These are phyloP conservation scores for Kentomonas sorsogonicus DNA, from an alignment of 208 protist species.

Conservation along the genomic window DNA sequence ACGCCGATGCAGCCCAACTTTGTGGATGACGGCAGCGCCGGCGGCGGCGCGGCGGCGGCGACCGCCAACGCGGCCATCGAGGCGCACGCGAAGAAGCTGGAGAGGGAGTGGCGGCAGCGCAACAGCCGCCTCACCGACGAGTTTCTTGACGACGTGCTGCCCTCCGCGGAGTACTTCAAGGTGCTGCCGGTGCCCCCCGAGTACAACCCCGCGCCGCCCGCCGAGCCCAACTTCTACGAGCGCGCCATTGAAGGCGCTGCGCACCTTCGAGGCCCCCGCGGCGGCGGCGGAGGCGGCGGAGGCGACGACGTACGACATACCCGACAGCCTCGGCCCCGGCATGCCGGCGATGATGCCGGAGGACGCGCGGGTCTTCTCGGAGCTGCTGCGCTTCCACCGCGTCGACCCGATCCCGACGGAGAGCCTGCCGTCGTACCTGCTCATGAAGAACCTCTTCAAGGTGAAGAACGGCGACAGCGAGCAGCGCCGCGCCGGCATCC, in stretches of 20 bases:
- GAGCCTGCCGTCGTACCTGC: conserved; percentile 91
- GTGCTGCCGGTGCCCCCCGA: conserved; percentile 63
- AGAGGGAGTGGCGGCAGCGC: conserved; percentile 77
- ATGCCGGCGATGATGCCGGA: conserved; percentile 96
- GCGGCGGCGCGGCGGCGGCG: conserved; percentile 35
- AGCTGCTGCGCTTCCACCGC: conserved; percentile 91
- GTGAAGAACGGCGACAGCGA: conserved; percentile 99
- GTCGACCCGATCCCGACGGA: conserved; percentile 84
- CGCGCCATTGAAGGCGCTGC: conserved; percentile 59
- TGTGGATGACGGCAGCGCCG: conserved; percentile 14
- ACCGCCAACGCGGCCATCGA: conserved; percentile 70
- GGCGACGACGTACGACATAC: conserved; percentile 70
- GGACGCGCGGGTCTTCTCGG: conserved; percentile 95
- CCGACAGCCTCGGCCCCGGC: conserved; percentile 75
- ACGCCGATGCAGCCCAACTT: conserved; percentile 84
- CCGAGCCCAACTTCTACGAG: conserved; percentile 90
- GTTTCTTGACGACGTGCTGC: conserved; percentile 66
- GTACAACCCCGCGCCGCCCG: conserved; percentile 70
- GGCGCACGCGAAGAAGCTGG: conserved; percentile 61
- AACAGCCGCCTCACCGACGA: conserved; percentile 83
- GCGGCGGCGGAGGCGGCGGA: conserved; percentile 1
- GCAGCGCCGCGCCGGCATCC: conserved; percentile 94
- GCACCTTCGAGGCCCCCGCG: conserved; percentile 12
- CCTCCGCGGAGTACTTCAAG: conserved; percentile 62
- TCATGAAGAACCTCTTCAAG: conserved; percentile 98